Evolutionary conservation across 768 basidiomycete species (phyloP).

Genomic region (Boletus sensibilis): DNA sequence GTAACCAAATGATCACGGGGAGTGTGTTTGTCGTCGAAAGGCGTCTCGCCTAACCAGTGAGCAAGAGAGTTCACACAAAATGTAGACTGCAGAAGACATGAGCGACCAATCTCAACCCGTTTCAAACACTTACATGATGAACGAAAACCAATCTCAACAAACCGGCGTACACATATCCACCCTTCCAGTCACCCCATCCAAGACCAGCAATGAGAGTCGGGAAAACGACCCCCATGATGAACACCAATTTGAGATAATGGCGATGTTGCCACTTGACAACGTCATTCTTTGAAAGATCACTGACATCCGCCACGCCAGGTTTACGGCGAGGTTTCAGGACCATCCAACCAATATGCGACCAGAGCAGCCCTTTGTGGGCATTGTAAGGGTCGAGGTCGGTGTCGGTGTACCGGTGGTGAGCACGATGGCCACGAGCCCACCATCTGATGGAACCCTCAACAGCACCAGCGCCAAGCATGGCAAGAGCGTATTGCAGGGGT

Average conservation of each 20-base stretch:
- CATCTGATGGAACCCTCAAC: constrained; percentile 97
- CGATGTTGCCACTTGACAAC: constrained; percentile 88
- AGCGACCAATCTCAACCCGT: neutral
- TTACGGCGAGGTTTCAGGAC: constrained; percentile 84
- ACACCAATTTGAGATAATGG: constrained; percentile 68
- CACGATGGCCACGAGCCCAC: constrained; percentile 98
- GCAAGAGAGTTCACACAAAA: constrained; percentile 97
- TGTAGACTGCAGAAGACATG: constrained; percentile 62
- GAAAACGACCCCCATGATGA: constrained; percentile 67
- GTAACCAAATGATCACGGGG: constrained; percentile 88
- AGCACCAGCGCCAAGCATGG: constrained; percentile 85
- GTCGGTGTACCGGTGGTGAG: constrained; percentile 96
- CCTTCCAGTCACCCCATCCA: constrained; percentile 81
- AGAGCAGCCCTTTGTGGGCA: constrained; percentile 84
- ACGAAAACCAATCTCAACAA: constrained; percentile 79
- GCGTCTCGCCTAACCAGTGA: constrained; percentile 91
- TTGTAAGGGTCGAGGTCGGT: constrained; percentile 96
- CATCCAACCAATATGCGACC: constrained; percentile 93
- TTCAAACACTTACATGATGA: constrained; percentile 65
- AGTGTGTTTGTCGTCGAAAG: constrained; percentile 94
- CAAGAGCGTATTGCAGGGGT: constrained; percentile 82
- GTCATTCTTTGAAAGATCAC: constrained; percentile 76
- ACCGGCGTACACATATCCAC: constrained; percentile 86
- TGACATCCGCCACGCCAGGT: constrained; percentile 88
- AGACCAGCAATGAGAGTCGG: constrained; percentile 79